Conservation (phyloP, 768 basidiomycete species). For the Filobasidium wieringae region DNA sequence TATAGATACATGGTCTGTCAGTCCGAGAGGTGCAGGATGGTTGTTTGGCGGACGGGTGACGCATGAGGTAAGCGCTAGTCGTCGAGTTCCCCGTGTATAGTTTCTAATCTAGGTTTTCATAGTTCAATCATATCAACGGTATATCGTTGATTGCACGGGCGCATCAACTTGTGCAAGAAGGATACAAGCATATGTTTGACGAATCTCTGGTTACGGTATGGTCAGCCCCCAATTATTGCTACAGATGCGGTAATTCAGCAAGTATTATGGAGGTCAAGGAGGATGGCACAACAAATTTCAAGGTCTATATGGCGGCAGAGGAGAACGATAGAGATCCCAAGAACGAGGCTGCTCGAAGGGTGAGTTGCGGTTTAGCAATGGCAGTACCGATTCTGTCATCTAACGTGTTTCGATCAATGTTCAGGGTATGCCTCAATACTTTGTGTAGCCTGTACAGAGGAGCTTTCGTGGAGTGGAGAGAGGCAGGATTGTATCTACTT, state of each 20-base stretch:
- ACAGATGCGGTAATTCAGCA: constrained; percentile 68
- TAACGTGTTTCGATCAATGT: background rate
- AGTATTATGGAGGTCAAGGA: constrained; percentile 76
- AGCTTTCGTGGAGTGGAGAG: too few species aligned
- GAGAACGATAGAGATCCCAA: constrained; percentile 81
- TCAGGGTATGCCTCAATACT: constrained; percentile 18
- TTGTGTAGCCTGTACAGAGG: too few species aligned
- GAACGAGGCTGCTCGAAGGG: constrained; percentile 57
- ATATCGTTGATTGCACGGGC: constrained; percentile 82
- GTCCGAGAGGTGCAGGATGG: constrained; percentile 93
- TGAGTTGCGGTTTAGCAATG: constrained; percentile 39
- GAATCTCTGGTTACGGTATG: constrained; percentile 81
- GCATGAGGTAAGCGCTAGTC: constrained; percentile 50
- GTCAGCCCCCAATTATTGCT: constrained; percentile 97
- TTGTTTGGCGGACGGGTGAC: constrained; percentile 80
- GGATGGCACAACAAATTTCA: constrained; percentile 52
- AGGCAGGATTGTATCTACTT: too few species aligned
- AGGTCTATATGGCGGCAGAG: constrained; percentile 71
- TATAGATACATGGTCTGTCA: constrained; percentile 91
- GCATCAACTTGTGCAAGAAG: constrained; percentile 69
- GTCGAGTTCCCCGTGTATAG: background rate
- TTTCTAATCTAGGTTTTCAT: background rate
- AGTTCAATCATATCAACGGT: constrained; percentile 91
- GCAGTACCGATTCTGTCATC: background rate
- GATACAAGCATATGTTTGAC: constrained; percentile 40